A percentile compares a stretch with the other conserved stretches of the same genome.
These are phyloP conservation scores for Phoenix roebelenii DNA, from an alignment of 176 grass and related monocot genomes.

Conservation along the genomic window DNA sequence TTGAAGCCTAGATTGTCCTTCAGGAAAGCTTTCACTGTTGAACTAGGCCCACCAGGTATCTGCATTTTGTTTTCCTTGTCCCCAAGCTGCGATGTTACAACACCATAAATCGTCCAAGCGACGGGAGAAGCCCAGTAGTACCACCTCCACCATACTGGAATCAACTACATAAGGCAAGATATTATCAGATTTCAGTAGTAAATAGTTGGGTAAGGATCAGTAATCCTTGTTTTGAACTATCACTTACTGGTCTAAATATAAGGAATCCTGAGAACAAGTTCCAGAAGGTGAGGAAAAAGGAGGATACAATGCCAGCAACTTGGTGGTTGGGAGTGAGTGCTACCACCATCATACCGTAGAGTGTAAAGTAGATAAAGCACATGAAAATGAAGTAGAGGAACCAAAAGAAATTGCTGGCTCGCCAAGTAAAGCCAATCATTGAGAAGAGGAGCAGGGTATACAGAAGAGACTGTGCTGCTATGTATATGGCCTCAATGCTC, in stretches of 20 bases:
- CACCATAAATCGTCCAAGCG: constrained; percentile 70
- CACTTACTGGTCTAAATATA: constrained; percentile 47
- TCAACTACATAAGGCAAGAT: constrained; percentile 22
- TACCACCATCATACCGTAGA: constrained; percentile 77
- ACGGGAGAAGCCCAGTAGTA: constrained; percentile 83
- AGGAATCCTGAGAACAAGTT: constrained; percentile 78
- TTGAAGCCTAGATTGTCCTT: constrained; percentile 31
- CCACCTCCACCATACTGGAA: constrained; percentile 97
- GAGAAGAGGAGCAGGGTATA: constrained; percentile 60
- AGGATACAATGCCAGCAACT: constrained; percentile 42
- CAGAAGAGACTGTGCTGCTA: constrained; percentile 33
- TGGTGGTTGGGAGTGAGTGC: constrained; percentile 48
- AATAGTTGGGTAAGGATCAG: not conserved
- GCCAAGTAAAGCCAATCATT: constrained; percentile 81
- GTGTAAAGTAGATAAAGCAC: constrained; percentile 67
- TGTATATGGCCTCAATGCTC: constrained; percentile 64
- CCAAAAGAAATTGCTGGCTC: constrained; percentile 51
- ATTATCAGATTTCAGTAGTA: not conserved
- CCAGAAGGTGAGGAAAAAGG: constrained; percentile 60
- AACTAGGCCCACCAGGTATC: constrained; percentile 25
- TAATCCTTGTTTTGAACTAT: not conserved
- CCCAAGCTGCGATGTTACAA: constrained; percentile 55
- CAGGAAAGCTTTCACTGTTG: constrained; percentile 38
- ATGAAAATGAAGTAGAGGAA: constrained; percentile 67
- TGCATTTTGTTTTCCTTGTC: constrained; percentile 2